Evolutionary conservation across 2,329 filamentous ascomycete species (phyloP).

Genomic region (Fusarium tanahbumbuense): DNA sequence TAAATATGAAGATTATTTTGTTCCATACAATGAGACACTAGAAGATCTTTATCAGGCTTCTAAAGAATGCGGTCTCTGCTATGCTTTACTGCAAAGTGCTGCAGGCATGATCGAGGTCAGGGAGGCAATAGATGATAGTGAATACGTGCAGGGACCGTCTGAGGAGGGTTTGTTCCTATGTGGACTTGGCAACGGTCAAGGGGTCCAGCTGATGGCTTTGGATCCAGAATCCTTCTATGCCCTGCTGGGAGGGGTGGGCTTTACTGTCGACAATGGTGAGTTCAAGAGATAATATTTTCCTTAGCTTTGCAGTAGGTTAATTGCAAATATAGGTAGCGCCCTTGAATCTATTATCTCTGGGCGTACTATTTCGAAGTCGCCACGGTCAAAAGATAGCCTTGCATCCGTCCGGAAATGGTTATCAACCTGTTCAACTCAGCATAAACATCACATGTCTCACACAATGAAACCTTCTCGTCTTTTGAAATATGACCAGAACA

Average conservation of each 20-base stretch:
- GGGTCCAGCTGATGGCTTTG: neutral
- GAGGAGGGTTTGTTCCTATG: neutral
- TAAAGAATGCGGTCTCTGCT: neutral
- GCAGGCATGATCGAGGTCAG: accelerated
- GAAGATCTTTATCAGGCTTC: neutral
- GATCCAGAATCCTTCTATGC: too few species aligned
- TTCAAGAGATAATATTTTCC: too few species aligned
- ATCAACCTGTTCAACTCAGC: neutral
- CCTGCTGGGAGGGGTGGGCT: neutral
- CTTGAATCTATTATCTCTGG: accelerated
- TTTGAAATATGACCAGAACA: neutral
- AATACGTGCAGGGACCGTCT: too few species aligned
- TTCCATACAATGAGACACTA: accelerated
- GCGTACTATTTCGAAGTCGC: accelerated
- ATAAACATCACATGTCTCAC: neutral
- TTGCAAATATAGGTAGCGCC: neutral
- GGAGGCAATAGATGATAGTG: too few species aligned
- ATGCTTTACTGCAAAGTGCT: neutral
- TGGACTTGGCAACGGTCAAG: accelerated
- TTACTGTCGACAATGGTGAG: neutral
- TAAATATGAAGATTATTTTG: too few species aligned
- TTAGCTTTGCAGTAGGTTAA: too few species aligned
- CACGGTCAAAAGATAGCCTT: neutral
- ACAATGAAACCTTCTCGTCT: neutral
- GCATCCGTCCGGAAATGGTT: neutral